Conservation (phyloP, 2,329 filamentous ascomycete species). For the Xylaria arbuscula region DNA sequence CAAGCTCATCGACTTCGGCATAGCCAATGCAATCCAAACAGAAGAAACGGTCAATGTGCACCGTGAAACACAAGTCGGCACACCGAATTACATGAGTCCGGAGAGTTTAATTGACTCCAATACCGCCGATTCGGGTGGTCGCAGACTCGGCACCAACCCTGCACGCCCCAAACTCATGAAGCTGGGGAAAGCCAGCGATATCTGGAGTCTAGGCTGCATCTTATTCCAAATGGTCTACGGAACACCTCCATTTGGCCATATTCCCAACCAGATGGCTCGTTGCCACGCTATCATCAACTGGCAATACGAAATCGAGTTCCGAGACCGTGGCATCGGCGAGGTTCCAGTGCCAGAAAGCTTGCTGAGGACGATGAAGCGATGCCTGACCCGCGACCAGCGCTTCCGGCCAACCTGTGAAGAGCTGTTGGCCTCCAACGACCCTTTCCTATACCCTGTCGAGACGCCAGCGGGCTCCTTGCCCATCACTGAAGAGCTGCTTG, state of each 20-base stretch:
- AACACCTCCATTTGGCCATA: conserved; percentile 93
- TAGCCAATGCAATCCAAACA: conserved; percentile 94
- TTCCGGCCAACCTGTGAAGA: conserved; percentile 73
- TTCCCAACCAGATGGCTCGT: conserved; percentile 84
- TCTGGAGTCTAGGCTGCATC: conserved; percentile 97
- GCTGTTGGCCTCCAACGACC: conserved; percentile 67
- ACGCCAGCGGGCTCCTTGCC: conserved; percentile 65
- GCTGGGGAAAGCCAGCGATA: conserved; percentile 92
- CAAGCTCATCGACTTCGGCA: conserved; percentile 98
- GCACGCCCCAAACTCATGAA: conserved; percentile 82
- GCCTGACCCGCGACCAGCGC: conserved; percentile 70
- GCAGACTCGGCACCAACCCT: conserved; percentile 52
- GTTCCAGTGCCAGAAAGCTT: conserved; percentile 68
- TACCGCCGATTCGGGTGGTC: conserved; percentile 55
- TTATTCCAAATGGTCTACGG: conserved; percentile 98
- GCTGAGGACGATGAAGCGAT: conserved; percentile 70
- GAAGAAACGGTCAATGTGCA: conserved; percentile 98
- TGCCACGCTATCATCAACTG: conserved; percentile 89
- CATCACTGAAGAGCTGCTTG: conserved; percentile 71
- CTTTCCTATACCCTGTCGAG: conserved; percentile 73
- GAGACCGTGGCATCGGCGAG: conserved; percentile 74
- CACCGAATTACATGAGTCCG: conserved; percentile 98
- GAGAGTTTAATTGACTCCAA: conserved; percentile 93
- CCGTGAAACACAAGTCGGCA: conserved; percentile 93
- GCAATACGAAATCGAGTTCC: conserved; percentile 78